A percentile compares a stretch with the other conserved stretches of the same genome.
These are phyloP conservation scores for Dictyostelium intermedium DNA, from an alignment of 78 protist species.

Conservation along the genomic window DNA sequence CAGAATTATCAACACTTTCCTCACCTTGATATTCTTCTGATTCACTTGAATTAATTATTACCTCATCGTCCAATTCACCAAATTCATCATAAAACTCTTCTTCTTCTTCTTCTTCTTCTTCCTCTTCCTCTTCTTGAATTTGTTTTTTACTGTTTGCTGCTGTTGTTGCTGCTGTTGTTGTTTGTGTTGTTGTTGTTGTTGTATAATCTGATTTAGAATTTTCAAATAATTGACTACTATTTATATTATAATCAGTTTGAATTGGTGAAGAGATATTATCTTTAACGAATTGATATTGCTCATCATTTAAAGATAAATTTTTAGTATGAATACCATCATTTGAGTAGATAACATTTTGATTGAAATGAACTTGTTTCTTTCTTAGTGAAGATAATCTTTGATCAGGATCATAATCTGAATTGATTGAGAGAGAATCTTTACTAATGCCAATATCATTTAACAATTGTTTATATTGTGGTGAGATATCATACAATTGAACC, in stretches of 20 bases:
- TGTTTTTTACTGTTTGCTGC: background rate
- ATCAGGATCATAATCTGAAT: background rate
- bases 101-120: background rate
- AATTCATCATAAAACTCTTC: background rate
- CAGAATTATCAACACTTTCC: slow-evolving; percentile 1
- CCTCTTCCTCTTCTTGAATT: background rate
- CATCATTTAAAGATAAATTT: background rate
- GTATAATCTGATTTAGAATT: background rate
- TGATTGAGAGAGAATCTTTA: no score
- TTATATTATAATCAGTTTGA: slow-evolving; percentile 5
- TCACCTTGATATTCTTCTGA: background rate
- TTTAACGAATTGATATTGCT: background rate
- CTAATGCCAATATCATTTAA: background rate
- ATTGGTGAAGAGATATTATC: slow-evolving; percentile 21
- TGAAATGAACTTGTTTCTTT: slow-evolving; percentile 4
- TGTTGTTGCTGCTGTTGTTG: background rate
- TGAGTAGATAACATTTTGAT: background rate
- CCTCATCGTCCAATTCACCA: slow-evolving; percentile 1
- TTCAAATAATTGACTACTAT: background rate
- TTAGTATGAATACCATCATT: background rate
- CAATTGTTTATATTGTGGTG: background rate
- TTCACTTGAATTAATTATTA: background rate
- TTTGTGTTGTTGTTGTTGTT: background rate
- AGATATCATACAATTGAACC: background rate
- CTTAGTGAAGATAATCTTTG: background rate